Base-by-base conservation (phyloP, 371 early-diverging fungal genomes). In the Funneliformis caledonium region DNA sequence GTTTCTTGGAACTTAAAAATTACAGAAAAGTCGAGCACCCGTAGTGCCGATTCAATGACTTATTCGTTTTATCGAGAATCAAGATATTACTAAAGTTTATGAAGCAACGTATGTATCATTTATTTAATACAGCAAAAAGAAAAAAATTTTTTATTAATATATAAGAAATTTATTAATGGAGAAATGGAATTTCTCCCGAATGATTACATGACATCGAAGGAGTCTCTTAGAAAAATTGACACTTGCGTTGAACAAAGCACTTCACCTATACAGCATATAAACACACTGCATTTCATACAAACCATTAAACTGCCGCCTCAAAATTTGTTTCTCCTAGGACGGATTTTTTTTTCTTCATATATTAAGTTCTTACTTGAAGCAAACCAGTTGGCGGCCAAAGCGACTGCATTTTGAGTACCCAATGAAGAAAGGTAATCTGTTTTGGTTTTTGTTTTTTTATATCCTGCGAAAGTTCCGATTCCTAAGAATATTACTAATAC, bases 361-460 rank as follows among this genome's bases (percentile, higher is more conserved):
- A 19, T 52, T 59, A 65, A 12, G 56, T 16, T 65, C 78, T 78
- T 67, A 78, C 78, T 65, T 65, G 78, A 48, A 33, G 67, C 68
- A 50, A 78, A 65, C 67, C 45, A 65, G 48, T 78, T 78, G 2
- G 37, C 19, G 10, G 47, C 78, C 10, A 78, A 16, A 6, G 48
- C 14, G 5, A 78, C 0, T 26, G 78, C 65, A 22, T 16, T 65
- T 78, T 78, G 78, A 50, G 78, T 65, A 31, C 78, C 52, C 14
- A 78, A 43, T 47, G 78, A 33, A 14, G 78, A 62, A 16, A 78
- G 50, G 37, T 65, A 78, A 50, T 78, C 78, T 4, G 31, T 8
- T 22, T 67, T 67, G 19, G 4, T 50, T 67, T 67, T 78, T n/a
- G 67, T 67, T 50, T 77, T 14, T 45, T 33, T 78, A 26, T 50